A percentile compares a stretch with the other conserved stretches of the same genome.
These are phyloP conservation scores for Porcisia hertigi DNA, from an alignment of 208 protist genomes.

Conservation along the genomic window DNA sequence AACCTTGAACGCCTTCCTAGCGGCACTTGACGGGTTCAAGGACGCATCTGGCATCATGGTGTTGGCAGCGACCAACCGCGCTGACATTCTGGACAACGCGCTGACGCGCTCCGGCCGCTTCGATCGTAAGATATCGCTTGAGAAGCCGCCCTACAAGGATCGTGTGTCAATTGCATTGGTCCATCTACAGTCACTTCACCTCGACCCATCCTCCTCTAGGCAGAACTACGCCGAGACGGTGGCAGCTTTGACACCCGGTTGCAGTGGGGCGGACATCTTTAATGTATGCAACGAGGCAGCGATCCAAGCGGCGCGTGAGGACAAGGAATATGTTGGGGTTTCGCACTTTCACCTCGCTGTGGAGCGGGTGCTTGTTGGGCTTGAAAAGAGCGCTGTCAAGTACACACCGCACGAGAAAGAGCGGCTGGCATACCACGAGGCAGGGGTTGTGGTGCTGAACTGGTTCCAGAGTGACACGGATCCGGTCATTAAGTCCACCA, in stretches of 20 bases:
- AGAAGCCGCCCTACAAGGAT: slow-evolving; percentile 95
- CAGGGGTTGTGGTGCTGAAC: slow-evolving; percentile 88
- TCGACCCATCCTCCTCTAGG: slow-evolving; percentile 49
- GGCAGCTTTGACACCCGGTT: slow-evolving; percentile 92
- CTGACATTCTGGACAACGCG: slow-evolving; percentile 97
- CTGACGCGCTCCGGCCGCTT: slow-evolving; percentile 94
- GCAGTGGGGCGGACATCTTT: slow-evolving; percentile 97
- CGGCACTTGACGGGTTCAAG: slow-evolving; percentile 98
- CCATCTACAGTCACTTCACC: slow-evolving; percentile 87
- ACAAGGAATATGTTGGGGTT: slow-evolving; percentile 62
- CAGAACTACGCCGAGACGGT: slow-evolving; percentile 63
- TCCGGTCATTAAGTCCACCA: slow-evolving; percentile 93
- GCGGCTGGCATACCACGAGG: slow-evolving; percentile 94
- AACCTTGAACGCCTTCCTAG: slow-evolving; percentile 98
- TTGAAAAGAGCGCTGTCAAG: slow-evolving; percentile 93
- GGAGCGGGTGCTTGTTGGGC: slow-evolving; percentile 95
- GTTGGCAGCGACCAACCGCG: slow-evolving; percentile 97
- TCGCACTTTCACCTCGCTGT: slow-evolving; percentile 94
- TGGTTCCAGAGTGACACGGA: slow-evolving; percentile 92
- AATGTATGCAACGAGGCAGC: slow-evolving; percentile 98
- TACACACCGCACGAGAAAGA: slow-evolving; percentile 75
- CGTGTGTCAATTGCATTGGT: slow-evolving; percentile 94
- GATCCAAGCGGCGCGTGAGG: slow-evolving; percentile 92
- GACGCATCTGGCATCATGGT: slow-evolving; percentile 95
- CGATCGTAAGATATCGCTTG: slow-evolving; percentile 91